Base-by-base conservation (phyloP, 768 basidiomycete species). In the Hypholoma fasciculare region DNA sequence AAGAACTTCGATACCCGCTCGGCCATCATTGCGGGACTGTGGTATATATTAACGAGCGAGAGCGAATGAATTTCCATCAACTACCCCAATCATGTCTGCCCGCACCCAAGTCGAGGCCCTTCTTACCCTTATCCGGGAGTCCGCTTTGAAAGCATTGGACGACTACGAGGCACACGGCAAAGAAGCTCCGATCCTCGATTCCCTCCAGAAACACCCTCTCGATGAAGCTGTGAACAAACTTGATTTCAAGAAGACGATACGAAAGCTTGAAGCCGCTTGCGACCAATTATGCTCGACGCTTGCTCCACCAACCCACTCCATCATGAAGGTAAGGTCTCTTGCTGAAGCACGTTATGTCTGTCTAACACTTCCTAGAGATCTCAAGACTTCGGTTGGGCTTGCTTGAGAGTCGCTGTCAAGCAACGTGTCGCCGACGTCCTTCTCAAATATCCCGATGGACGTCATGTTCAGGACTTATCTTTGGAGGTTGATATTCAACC, bases 401-500 rank as follows among this genome's bases (percentile, higher is more conserved):
- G 71, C 37, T 53, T 78, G 13, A 68, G 67, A 13, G 71, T 77
- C 12, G 76, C 67, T 1, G 50, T 68, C n/a, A 64, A 70, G 14
- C 71, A 72, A 43, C 71, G 71, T 50, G 67, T 80, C 30, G 67
- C 80, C 0, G 78, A 80, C 56, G 63, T 71, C 19, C 70, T 82
- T 20, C 57, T 66, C 7, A 67, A 70, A n/a, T 62, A 67, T 17
- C 73, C 76, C 1, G 63, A 71, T 3, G 79, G 79, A 1, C 56
- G 76, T 56, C 72, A 72, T 47, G 68, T 76, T 11, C 43, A 61
- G 4, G 74, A 76, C 4, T 57, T 80, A 1, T 65, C 66, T 13
- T 36, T 59, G 17, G 63, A 64, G 42, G 60, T 74, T 2, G 69
- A 73, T 4, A 57, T 78, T 7, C 68, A 78, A 17, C 57, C 61